These are phyloP conservation scores for Xylariaceae sp. DNA, from an alignment of 2,329 filamentous ascomycete species.

Conservation along the genomic window DNA sequence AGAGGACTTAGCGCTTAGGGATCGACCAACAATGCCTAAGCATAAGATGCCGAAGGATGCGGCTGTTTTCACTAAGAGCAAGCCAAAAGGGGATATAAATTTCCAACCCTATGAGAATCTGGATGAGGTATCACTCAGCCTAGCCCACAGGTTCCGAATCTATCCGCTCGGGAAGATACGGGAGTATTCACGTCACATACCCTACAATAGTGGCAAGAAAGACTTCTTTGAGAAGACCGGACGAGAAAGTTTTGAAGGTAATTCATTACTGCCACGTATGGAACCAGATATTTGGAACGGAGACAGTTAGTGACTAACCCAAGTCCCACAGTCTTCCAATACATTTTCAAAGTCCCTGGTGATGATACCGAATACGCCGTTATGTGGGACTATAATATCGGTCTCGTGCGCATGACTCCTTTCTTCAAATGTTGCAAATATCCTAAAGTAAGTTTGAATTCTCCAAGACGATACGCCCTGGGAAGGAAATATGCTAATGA, in stretches of 20 bases:
- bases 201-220: slow-evolving; percentile 93
- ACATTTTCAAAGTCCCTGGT: slow-evolving; percentile 69
- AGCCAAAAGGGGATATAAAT: slow-evolving; percentile 62
- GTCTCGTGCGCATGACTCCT: slow-evolving; percentile 87
- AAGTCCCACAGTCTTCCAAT: slow-evolving; percentile 65
- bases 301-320: slow-evolving; percentile 18
- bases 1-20: slow-evolving; percentile 32
- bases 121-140: slow-evolving; percentile 51
- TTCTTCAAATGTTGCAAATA: slow-evolving; percentile 91
- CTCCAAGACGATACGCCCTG: neutral
- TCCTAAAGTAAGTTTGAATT: slow-evolving; percentile 62
- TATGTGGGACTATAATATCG: slow-evolving; percentile 97
- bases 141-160: slow-evolving; percentile 62
- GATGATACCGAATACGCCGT: slow-evolving; percentile 66
- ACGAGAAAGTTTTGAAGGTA: slow-evolving; percentile 84
- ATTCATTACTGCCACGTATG: slow-evolving; percentile 25
- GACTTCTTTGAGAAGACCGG: slow-evolving; percentile 82
- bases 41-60: slow-evolving; percentile 63
- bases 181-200: slow-evolving; percentile 69
- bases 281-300: neutral
- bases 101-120: slow-evolving; percentile 70
- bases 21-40: slow-evolving; percentile 37
- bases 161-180: slow-evolving; percentile 60
- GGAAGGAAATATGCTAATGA: neutral
- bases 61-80: slow-evolving; percentile 57